phyloP scores from a whole-genome alignment of 345 rosid genomes.

The Citrus australasica region DNA sequence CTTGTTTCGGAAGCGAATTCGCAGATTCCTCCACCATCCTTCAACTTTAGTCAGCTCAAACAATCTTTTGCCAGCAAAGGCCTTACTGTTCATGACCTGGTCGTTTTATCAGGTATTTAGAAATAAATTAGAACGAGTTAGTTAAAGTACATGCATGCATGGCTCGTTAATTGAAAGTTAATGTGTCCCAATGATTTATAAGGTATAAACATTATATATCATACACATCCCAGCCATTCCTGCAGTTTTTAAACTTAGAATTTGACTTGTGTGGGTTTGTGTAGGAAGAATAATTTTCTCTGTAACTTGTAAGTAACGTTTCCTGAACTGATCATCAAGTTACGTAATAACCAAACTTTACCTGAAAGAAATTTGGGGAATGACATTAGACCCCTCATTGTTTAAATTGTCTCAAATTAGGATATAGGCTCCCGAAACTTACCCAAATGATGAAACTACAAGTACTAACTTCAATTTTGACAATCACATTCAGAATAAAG shows the following conservation, averaged over 20 bases:
- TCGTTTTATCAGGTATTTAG: slow-evolving; percentile 41
- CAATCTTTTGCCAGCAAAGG: slow-evolving; percentile 32
- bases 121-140: too few species aligned
- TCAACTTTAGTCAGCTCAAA: slow-evolving; percentile 27
- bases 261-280: background rate
- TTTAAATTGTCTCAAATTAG: background rate
- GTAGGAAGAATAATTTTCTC: background rate
- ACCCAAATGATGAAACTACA: too few species aligned
- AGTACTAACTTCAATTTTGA: too few species aligned
- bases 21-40: slow-evolving; percentile 25
- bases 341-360: too few species aligned
- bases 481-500: too few species aligned
- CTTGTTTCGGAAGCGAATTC: slow-evolving; percentile 13
- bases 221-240: too few species aligned
- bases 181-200: too few species aligned
- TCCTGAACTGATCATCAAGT: too few species aligned
- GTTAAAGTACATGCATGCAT: background rate
- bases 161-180: background rate
- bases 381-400: background rate
- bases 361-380: background rate
- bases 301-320: too few species aligned
- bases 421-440: background rate
- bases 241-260: too few species aligned
- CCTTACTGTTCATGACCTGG: slow-evolving; percentile 38
- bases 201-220: too few species aligned